Evolutionary conservation across 2,329 filamentous ascomycete species (phyloP).

Genomic region (Colletotrichum theobromicola): DNA sequence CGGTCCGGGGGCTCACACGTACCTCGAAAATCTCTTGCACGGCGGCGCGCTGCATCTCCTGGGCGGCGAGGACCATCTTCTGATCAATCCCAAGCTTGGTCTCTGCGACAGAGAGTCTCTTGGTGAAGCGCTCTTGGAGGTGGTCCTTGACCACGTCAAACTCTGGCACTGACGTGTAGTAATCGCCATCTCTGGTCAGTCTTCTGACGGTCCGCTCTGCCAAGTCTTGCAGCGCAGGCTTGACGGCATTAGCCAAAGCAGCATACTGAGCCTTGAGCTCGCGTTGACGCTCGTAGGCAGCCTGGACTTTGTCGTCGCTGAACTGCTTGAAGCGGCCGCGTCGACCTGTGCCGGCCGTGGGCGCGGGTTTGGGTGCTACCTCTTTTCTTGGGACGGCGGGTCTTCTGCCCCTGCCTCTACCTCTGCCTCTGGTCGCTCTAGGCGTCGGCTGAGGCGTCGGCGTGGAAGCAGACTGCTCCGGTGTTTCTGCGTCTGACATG

Average conservation of each 20-base stretch:
- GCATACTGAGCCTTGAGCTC: slow-evolving; percentile 70
- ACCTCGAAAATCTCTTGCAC: slow-evolving; percentile 43
- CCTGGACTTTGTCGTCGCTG: slow-evolving; percentile 58
- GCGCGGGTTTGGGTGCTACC: slow-evolving; percentile 37
- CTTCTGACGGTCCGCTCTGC: slow-evolving; percentile 64
- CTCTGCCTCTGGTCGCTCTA: slow-evolving; percentile 24
- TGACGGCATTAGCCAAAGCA: slow-evolving; percentile 66
- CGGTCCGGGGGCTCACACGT: slow-evolving; percentile 28
- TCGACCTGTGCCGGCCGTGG: slow-evolving; percentile 39
- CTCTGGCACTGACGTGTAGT: slow-evolving; percentile 58
- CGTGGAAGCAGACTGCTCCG: slow-evolving; percentile 22
- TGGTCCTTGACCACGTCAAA: slow-evolving; percentile 55
- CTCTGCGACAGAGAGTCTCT: slow-evolving; percentile 34
- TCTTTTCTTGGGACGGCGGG: slow-evolving; percentile 21
- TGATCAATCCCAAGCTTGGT: slow-evolving; percentile 27
- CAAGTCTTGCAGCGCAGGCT: slow-evolving; percentile 69
- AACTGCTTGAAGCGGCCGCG: slow-evolving; percentile 63
- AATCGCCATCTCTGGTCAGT: slow-evolving; percentile 58
- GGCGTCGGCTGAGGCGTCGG: slow-evolving; percentile 23
- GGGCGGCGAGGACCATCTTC: slow-evolving; percentile 38
- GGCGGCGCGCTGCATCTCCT: slow-evolving; percentile 41
- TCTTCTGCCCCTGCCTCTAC: slow-evolving; percentile 23
- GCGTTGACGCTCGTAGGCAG: slow-evolving; percentile 67
- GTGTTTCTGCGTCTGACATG: slow-evolving; percentile 25
- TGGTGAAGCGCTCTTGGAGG: slow-evolving; percentile 43